Percentiles rank a stretch among this genome's conserved stretches.
These are phyloP conservation scores for Ilex paraguariensis DNA, from an alignment of 305 asterid genomes.

Conservation along the genomic window DNA sequence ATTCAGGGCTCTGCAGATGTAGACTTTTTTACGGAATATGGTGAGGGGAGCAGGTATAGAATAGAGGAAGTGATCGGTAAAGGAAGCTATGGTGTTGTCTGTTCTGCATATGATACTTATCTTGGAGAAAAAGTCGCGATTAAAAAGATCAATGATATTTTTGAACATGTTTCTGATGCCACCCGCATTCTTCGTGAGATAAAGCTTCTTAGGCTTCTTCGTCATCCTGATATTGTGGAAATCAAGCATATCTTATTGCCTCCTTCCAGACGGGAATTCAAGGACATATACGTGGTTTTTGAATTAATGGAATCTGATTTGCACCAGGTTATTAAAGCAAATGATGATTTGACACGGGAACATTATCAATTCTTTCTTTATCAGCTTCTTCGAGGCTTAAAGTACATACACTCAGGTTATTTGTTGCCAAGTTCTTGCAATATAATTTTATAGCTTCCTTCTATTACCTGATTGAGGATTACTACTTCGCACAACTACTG, in stretches of 20 bases:
- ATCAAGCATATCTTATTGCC: conserved; percentile 93
- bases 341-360: conserved; percentile 89
- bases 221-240: conserved; percentile 96
- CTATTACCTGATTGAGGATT: neutral
- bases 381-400: conserved; percentile 96
- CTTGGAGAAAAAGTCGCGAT: conserved; percentile 96
- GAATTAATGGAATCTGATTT: conserved; percentile 97
- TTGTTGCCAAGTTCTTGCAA: conserved; percentile 7
- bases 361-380: conserved; percentile 93
- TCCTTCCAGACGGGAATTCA: conserved; percentile 95
- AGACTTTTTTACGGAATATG: conserved; percentile 95
- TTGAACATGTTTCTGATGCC: conserved; percentile 97
- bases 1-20: conserved; percentile 67
- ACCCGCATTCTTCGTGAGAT: conserved; percentile 94
- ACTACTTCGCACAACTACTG: too few relatives aligned
- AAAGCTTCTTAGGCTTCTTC: conserved; percentile 96
- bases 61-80: conserved; percentile 96
- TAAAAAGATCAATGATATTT: conserved; percentile 90
- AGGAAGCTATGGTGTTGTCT: conserved; percentile 97
- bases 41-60: conserved; percentile 89
- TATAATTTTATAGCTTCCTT: conserved; percentile 3
- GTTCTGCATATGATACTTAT: conserved; percentile 96
- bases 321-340: conserved; percentile 94
- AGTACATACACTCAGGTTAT: conserved; percentile 88
- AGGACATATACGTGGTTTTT: conserved; percentile 85